Base-by-base conservation (phyloP, 73 alveolate species). In the Symbiodinium pilosum region DNA sequence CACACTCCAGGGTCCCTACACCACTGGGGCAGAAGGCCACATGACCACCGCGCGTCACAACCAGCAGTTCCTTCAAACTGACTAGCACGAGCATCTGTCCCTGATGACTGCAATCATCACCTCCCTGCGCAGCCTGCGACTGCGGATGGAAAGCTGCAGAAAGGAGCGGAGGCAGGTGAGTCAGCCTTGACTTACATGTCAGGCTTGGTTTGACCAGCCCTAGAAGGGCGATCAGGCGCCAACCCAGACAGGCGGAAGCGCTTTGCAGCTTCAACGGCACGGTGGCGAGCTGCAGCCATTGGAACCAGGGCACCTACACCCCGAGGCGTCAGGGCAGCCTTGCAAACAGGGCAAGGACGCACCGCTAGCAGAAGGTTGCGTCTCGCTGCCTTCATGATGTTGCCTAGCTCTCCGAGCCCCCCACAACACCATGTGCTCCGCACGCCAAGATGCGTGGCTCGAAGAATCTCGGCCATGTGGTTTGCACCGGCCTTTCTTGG, bases 121-220 rank as follows among this genome's bases (percentile, higher is more conserved):
- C 7, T 6, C 16, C 3, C 51, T 75, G n/a, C 42, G 83, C 21
- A 34, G 86, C 95, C 95, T 88, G 43, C 3, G 86, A 36, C 14
- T 88, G 73, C 1, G 95, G 95, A 88, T 88, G 86, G 77, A 88
- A 88, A 38, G 95, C 95, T 36, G 95, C 95, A 59, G 95, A 88
- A 2, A 64, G 95, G 87, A 88, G 44, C 26, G 95, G 95, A 56
- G 95, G 95, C 95, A 59, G 68, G 38, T 64, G 95, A 40, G 95
- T 88, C 8, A 88, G 86, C 95, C 95, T 88, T 18, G 71, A 47
- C 59, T 47, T 47, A 47, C 59, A 47, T 47, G 59, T 6, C 59
- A 9, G 6, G 59, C 21, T 9, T 47, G 59, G 59, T 14, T 47
- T 47, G 59, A 14, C 6, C 14, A 47, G n/a, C n/a, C n/a, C 59